Percentiles rank a stretch among this genome's conserved stretches.
Conservation (phyloP, 164 flowering plant genomes). For the Vitis riparia region DNA sequence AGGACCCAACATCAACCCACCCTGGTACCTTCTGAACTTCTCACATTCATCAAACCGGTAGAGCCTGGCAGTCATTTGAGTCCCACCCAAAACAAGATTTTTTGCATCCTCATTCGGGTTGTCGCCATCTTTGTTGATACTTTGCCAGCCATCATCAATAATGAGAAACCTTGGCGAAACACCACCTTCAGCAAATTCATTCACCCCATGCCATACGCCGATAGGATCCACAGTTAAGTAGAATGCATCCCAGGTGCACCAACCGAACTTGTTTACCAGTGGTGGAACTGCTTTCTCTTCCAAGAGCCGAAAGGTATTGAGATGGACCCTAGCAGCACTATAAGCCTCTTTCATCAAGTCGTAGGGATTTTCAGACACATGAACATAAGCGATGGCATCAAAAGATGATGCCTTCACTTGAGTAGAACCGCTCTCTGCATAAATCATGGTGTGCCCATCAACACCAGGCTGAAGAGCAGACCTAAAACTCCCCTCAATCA, state of each 20-base stretch:
- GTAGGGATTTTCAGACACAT: conserved; percentile 70
- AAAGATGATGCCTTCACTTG: conserved; percentile 46
- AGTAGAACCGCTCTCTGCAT: conserved; percentile 75
- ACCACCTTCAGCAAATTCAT: conserved; percentile 62
- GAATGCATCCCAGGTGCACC: conserved; percentile 97
- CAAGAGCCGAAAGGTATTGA: conserved; percentile 66
- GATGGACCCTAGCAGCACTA: conserved; percentile 61
- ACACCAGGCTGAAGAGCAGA: conserved; percentile 67
- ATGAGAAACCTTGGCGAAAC: conserved; percentile 65
- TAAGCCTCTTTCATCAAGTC: conserved; percentile 75
- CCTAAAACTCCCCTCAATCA: conserved; percentile 60
- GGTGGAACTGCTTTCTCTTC: conserved; percentile 68
- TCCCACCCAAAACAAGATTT: conserved; percentile 73
- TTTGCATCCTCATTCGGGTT: conserved; percentile 56
- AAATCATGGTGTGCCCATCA: conserved; percentile 59
- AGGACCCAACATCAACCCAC: conserved; percentile 46
- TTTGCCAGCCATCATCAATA: conserved; percentile 94
- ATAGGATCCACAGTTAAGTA: conserved; percentile 71
- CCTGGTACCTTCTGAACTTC: conserved; percentile 61
- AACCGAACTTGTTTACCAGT: conserved; percentile 70
- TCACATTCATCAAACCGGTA: conserved; percentile 60
- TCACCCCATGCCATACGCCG: conserved; percentile 73
- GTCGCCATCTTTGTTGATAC: conserved; percentile 56
- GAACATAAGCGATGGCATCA: conserved; percentile 66
- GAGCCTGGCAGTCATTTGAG: conserved; percentile 83